Evolutionary conservation across 768 basidiomycete genomes (phyloP), one percentile per base, ranked within the genome.

Genomic region (Peribolospora kevripleyi): DNA sequence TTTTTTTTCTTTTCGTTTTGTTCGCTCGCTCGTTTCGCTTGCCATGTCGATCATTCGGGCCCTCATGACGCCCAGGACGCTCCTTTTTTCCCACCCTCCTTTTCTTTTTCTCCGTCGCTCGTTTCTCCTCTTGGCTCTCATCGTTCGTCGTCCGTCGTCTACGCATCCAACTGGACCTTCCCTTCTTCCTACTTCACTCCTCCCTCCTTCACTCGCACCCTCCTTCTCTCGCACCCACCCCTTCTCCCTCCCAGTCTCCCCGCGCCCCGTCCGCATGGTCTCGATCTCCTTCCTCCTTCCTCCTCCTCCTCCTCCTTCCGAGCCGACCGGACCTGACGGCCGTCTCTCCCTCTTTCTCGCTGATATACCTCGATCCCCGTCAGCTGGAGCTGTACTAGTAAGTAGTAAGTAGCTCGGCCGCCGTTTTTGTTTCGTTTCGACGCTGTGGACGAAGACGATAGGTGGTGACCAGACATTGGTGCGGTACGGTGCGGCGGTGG

Each of bases 231-330:
- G 53, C 58, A 1, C 8, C 50, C 41, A 46, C 42, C 53, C 50
- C n/a, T 52, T 54, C 9, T 41, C 50, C 40, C 55, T 53, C 41
- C 55, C 6, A 0, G 55, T 53, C 50, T 25, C 52, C 55, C 56
- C 58, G 3, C 55, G 41, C 48, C 37, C 50, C 1, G 4, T 47
- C 48, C 54, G 55, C 8, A 43, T 52, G 39, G 48, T 9, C 2
- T 56, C 55, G 7, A 5, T 5, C 42, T 49, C 25, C 25, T 48
- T 14, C 7, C 48, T 25, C 1, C 36, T 4, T n/a, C 48, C 48
- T 45, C 25, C 42, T 37, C 54, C 5, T 13, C 48, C 11, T 54
- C 50, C 3, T 39, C 50, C 8, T 6, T 25, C 40, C 45, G 54
- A 55, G 4, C 36, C 9, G 25, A 25, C 25, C 25, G 25, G 25